Base-by-base conservation (phyloP, 2,329 filamentous ascomycete species). In the Arthrobotrys conoides region DNA sequence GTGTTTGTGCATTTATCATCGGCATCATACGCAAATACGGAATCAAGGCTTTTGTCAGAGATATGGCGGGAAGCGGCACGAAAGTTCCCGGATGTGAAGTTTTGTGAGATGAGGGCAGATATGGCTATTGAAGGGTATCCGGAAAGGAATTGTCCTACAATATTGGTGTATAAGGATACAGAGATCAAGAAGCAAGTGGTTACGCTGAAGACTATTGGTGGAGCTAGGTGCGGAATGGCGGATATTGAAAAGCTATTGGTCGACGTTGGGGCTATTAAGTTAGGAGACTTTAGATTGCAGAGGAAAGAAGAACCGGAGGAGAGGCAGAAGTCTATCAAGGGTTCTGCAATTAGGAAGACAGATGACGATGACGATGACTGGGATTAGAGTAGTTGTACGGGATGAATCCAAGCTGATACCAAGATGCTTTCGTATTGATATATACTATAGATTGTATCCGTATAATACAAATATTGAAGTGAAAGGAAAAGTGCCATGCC, bases 101-200 rank as follows among this genome's bases (percentile, higher is more conserved):
- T 99, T 85, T 98, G 95, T 84, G 93, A 98, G 86, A 98, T 99
- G 81, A 89, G 91, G 81, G 96, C 91, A 5, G 91, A 93, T 83
- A 90, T 97, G 86, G 97, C 96, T 73, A 97, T 99, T 82, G 96
- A 98, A 84, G 93, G 93, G 48, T 99, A 99, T 84, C 96, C 96
- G 0, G 96, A 98, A 82, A 89, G 89, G 72, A 99, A 99, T 84
- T 97, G 94, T 73, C 96, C 96, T 0, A 99, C 96, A 0, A 93
- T 99, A 41, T 84, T 99, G 80, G 89, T 97, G 0, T 99, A 99
- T 85, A 92, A 91, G 83, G 93, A 97, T 82, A 94, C 93, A 18
- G 93, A 99, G 83, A 97, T 99, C 81, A 90, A 91, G 83, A 93
- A 90, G 86, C 96, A 99, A 85, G 86, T 97, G 65, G 92, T 99